Evolutionary conservation across 2,329 filamentous ascomycete species (phyloP).

Genomic region (Fusarium sp.): DNA sequence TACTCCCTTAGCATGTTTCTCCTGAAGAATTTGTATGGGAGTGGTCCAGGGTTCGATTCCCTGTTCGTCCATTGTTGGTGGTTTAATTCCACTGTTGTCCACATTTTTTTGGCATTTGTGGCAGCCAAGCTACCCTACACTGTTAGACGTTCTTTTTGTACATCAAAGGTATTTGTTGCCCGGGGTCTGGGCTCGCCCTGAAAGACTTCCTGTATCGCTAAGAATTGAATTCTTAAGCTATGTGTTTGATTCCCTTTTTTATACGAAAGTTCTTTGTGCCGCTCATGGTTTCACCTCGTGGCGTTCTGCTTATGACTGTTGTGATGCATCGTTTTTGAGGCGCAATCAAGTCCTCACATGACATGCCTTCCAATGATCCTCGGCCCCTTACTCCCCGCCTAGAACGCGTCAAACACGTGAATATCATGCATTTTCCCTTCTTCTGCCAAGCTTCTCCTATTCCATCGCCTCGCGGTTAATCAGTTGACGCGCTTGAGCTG

Average conservation of each 20-base stretch:
- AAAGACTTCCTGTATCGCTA: neutral
- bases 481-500: neutral
- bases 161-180: neutral
- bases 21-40: conserved; percentile 6
- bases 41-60: conserved; percentile 40
- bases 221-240: neutral
- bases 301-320: neutral
- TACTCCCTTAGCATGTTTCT: conserved; percentile 34
- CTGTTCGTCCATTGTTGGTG: conserved; percentile 32
- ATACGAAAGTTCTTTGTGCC: neutral
- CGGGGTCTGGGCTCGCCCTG: neutral
- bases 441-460: neutral
- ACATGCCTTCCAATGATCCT: neutral
- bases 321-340: neutral
- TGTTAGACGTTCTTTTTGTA: neutral
- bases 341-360: neutral
- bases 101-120: conserved; percentile 11
- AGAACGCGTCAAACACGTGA: neutral
- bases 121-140: neutral
- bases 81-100: conserved; percentile 26
- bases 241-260: neutral
- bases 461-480: neutral
- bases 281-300: neutral
- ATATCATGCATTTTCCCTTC: neutral
- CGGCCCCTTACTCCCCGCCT: neutral